Evolutionary conservation across 176 grass and related monocot species (phyloP), one percentile per base, ranked within the genome.

Genomic region (Carex littledalei): DNA sequence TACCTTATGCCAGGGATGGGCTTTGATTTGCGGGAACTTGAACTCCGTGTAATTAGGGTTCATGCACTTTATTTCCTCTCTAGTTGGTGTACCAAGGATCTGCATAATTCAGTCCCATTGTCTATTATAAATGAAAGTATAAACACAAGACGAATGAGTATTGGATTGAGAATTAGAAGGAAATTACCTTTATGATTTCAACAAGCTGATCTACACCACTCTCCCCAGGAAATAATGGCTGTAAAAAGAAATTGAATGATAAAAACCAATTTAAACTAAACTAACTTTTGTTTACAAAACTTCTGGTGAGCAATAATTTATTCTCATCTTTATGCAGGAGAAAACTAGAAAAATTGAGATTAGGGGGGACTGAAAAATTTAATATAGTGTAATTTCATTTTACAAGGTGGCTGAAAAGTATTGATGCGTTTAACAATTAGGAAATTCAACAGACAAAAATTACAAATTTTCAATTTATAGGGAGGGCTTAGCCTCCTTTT

Each of bases 21-120:
- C 91, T 88, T 90, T 92, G 78, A 92, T 90, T 87, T 92, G 91
- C n/a, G 91, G 91, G 83, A 92, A 92, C 32, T 88, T 92, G 34
- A 88, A 92, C 72, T 92, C 86, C 0, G 86, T 90, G 57, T 92
- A 92, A 79, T 90, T 90, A 31, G 91, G 91, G 18, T 92, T 92
- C 91, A 92, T 92, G 56, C 91, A 92, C 84, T 92, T 92, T 57
- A 92, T 92, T 88, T 92, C 88, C 85, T 92, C 91, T 84, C 91
- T 88, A 15, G 91, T 90, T 81, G 86, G 91, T 6, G 91, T 92
- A 73, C 91, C 91, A 63, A 92, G 57, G 87, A 90, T 80, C 91
- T 92, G 80, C 11, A 87, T 65, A 53, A 75, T 78, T 37, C 32
- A 86, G 21, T 77, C 8, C 14, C 14, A 29, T 69, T 9, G 37